Evolutionary conservation across 2,329 filamentous ascomycete genomes (phyloP), one percentile per base, ranked within the genome.

Genomic region (Ceratocystis diversiconidia): DNA sequence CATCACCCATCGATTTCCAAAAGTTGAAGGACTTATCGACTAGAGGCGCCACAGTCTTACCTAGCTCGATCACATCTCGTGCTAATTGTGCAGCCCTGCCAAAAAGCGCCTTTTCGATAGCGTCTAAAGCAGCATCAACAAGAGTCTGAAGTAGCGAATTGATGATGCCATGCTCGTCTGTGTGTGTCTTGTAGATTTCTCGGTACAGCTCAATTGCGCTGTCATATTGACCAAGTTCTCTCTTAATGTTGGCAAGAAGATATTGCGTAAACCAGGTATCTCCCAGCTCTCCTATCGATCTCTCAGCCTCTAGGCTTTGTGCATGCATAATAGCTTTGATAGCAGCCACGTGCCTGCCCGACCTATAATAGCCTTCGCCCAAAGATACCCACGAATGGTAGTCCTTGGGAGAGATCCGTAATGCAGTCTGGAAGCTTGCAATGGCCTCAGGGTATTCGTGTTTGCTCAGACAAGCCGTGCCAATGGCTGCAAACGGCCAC

Each of bases 301-400:
- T 72, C 74, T 72, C 70, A 0, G 82, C 74, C 68, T 92, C 89
- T 3, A 96, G 79, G 64, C 82, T 83, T 72, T 92, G 86, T 0
- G 92, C 94, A 72, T 95, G 88, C 43, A 89, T 79, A 70, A 97
- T 94, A 0, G 94, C 91, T 72, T 94, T 92, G 2, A 88, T 90
- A 0, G 94, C 92, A n/a, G 94, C 92, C 67, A 96, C 88, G 72
- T 95, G 95, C 68, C 92, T 83, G 8, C 94, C 92, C 17, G 92
- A 95, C 70, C 89, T 94, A 73, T 96, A 88, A 72, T 99, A 99
- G 72, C 91, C 95, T 76, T 99, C 94, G n/a, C 92, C 94, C 1
- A 99, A 80, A 0, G 94, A 94, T 28, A 99, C 89, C 85, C 92
- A 99, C 0, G 90, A 95, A 75, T 99, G 88, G 72, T 97, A 97